phyloP scores from a whole-genome alignment of 2,329 filamentous ascomycete genomes.

The Metarhizium album region DNA sequence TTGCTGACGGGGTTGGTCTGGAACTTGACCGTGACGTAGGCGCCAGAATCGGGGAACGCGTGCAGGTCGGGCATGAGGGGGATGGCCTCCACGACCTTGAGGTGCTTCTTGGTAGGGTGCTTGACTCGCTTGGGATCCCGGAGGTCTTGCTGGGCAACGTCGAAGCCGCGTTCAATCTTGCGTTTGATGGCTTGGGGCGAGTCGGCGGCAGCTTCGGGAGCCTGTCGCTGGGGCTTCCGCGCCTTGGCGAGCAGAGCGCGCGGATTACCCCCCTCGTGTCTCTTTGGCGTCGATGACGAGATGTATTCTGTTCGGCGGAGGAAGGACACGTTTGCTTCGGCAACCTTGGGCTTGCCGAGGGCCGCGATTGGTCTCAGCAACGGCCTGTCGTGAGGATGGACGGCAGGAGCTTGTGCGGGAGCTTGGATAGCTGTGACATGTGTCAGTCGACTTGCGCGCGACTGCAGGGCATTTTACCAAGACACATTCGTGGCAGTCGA shows the following conservation, averaged over 20 bases:
- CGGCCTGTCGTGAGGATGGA: constrained; percentile 75
- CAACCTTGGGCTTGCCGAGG: constrained; percentile 71
- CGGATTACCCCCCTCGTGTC: constrained; percentile 34
- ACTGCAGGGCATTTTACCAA: background rate
- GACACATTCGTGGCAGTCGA: background rate
- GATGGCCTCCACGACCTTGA: constrained; percentile 48
- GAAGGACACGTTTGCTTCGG: constrained; percentile 77
- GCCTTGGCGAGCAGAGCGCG: constrained; percentile 23
- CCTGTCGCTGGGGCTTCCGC: constrained; percentile 28
- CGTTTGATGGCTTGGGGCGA: constrained; percentile 56
- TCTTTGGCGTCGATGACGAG: constrained; percentile 47
- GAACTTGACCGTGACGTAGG: constrained; percentile 61
- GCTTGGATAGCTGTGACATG: constrained; percentile 62
- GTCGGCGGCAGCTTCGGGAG: constrained; percentile 49
- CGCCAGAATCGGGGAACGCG: constrained; percentile 58
- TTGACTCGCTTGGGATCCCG: constrained; percentile 42
- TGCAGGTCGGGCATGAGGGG: constrained; percentile 56
- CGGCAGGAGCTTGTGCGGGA: constrained; percentile 54
- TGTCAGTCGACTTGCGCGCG: constrained; percentile 5
- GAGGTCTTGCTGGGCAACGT: constrained; percentile 40
- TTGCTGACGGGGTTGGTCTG: constrained; percentile 50
- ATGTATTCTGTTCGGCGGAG: constrained; percentile 95
- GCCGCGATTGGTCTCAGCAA: constrained; percentile 76
- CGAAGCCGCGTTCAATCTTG: constrained; percentile 55
- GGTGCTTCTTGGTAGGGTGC: constrained; percentile 47